Conservation (phyloP, 371 early-diverging fungal species). For the Rhizopus arrhizus region DNA sequence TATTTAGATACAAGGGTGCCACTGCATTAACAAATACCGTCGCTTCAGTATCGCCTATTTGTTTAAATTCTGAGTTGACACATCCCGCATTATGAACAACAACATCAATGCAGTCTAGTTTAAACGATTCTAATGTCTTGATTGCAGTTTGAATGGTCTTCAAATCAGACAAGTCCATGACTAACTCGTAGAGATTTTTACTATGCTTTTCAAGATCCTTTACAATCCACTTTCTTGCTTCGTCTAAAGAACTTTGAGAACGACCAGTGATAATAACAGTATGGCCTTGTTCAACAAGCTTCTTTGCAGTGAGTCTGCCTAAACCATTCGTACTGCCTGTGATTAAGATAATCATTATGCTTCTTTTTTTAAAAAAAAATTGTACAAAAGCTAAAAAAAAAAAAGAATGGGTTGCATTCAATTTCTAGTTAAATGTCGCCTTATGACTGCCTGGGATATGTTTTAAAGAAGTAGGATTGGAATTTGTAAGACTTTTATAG, state of each 20-base stretch:
- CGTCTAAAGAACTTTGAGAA: slow-evolving; percentile 19
- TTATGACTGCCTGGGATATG: too few species aligned
- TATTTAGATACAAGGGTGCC: slow-evolving; percentile 40
- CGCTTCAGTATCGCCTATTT: slow-evolving; percentile 26
- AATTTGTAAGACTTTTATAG: too few species aligned
- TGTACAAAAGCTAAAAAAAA: too few species aligned
- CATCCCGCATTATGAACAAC: slow-evolving; percentile 44
- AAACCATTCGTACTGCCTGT: slow-evolving; percentile 45
- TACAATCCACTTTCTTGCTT: slow-evolving; percentile 21
- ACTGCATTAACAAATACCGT: slow-evolving; percentile 42
- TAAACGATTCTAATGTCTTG: slow-evolving; percentile 15
- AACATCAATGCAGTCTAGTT: slow-evolving; percentile 28
- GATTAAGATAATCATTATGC: slow-evolving; percentile 32
- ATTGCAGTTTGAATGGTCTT: slow-evolving; percentile 30
- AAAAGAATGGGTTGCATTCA: too few species aligned
- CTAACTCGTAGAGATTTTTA: slow-evolving; percentile 18
- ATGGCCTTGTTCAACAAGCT: slow-evolving; percentile 30
- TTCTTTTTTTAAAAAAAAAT: too few species aligned
- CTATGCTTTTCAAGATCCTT: slow-evolving; percentile 1
- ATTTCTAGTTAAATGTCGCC: too few species aligned
- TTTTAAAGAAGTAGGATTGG: too few species aligned
- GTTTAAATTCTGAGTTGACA: slow-evolving; percentile 10
- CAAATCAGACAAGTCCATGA: slow-evolving; percentile 33
- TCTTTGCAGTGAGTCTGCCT: slow-evolving; percentile 34
- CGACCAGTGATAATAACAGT: slow-evolving; percentile 47